Evolutionary conservation across 176 grass and related monocot species (phyloP).

Genomic region (Dactylis glomerata): DNA sequence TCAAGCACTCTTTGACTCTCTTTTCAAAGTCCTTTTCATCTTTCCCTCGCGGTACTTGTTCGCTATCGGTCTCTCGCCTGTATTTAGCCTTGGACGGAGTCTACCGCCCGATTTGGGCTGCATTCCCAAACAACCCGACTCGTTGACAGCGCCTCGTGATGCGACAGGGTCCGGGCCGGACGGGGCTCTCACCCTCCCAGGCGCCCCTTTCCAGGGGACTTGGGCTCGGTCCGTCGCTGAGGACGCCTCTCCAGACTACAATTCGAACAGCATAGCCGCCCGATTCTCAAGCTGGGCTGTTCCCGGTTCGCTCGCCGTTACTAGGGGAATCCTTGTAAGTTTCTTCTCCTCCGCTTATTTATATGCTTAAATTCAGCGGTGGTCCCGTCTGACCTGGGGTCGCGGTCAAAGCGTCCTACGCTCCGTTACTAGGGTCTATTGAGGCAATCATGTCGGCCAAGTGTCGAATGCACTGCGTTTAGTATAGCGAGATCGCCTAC

Average conservation of each 20-base stretch:
- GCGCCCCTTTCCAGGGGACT: not conserved
- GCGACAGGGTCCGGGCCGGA: constrained; percentile 46
- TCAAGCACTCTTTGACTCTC: constrained; percentile 68
- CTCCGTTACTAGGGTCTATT: too few relatives aligned
- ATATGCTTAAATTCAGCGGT: too few relatives aligned
- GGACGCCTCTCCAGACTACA: too few relatives aligned
- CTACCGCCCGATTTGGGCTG: constrained; percentile 40
- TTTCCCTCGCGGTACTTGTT: constrained; percentile 66
- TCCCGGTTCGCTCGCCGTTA: constrained; percentile 1
- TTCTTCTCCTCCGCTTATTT: not conserved
- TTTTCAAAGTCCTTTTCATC: constrained; percentile 80
- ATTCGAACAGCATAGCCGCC: too few relatives aligned
- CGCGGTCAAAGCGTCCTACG: too few relatives aligned
- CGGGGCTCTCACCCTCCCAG: constrained; percentile 61
- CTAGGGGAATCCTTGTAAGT: constrained; percentile 4
- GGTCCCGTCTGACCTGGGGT: too few relatives aligned
- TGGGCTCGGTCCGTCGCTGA: not conserved
- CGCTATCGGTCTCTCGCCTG: constrained; percentile 51
- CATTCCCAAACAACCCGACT: constrained; percentile 55
- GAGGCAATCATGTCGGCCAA: too few relatives aligned
- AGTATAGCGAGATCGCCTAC: too few relatives aligned
- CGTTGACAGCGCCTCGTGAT: constrained; percentile 44
- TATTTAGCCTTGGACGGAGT: constrained; percentile 57
- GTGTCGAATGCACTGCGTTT: too few relatives aligned
- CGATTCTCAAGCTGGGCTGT: not conserved